Conservation (phyloP, 208 protist species). For the Crithidia sp. region DNA sequence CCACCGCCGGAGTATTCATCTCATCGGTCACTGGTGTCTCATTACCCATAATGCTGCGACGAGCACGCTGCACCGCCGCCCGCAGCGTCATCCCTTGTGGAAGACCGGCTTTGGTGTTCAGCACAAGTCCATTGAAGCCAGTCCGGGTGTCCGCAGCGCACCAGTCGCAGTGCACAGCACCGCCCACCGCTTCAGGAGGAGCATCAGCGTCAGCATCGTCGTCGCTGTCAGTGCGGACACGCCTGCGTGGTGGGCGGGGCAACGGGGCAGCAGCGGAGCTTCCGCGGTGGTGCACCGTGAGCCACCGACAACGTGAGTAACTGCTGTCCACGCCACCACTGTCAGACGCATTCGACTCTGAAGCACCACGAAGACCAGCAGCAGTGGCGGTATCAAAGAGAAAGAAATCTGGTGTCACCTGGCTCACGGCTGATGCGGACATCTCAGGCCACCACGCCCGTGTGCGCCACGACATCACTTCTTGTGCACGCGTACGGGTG, state of each 20-base stretch:
- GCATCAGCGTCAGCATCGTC: neutral
- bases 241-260: neutral
- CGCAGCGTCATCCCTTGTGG: slow-evolving; percentile 54
- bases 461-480: slow-evolving; percentile 12
- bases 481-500: too few species aligned
- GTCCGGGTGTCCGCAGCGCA: slow-evolving; percentile 1
- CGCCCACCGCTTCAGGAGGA: neutral
- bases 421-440: neutral
- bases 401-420: neutral
- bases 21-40: neutral
- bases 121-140: slow-evolving; percentile 22
- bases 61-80: slow-evolving; percentile 12
- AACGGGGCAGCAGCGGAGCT: neutral
- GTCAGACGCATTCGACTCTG: neutral
- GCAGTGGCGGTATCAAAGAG: neutral
- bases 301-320: slow-evolving; percentile 42
- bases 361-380: too few species aligned
- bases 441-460: slow-evolving; percentile 11
- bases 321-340: slow-evolving; percentile 17
- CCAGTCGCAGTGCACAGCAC: slow-evolving; percentile 1
- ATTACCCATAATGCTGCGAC: neutral
- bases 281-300: slow-evolving; percentile 12
- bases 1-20: neutral
- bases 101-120: slow-evolving; percentile 79
- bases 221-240: neutral